Evolutionary conservation across 495 filamentous ascomycete species (phyloP).

Genomic region (Acidiella bohemica): DNA sequence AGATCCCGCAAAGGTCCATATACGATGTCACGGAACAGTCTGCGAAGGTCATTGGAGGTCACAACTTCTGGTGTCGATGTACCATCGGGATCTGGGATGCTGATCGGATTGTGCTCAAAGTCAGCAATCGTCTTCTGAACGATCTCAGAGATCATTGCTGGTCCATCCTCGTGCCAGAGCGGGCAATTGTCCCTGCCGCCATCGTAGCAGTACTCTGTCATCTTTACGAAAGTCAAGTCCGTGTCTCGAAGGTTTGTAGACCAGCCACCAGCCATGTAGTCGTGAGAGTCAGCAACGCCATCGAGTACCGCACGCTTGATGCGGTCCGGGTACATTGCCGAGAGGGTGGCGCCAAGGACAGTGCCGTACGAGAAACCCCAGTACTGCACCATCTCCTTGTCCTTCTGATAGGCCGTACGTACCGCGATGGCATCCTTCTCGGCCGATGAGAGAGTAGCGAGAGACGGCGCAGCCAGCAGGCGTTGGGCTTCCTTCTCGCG

Average conservation of each 20-base stretch:
- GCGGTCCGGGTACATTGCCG: constrained; percentile 38
- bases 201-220: constrained; percentile 40
- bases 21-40: constrained; percentile 33
- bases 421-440: background rate
- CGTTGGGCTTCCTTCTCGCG: constrained; percentile 22
- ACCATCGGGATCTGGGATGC: constrained; percentile 24
- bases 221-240: constrained; percentile 26
- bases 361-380: constrained; percentile 21
- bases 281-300: constrained; percentile 35
- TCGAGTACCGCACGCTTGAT: constrained; percentile 39
- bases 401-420: constrained; percentile 2
- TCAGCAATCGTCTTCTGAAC: constrained; percentile 29
- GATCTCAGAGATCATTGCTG: constrained; percentile 31
- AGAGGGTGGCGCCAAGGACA: constrained; percentile 17
- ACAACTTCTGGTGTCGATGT: constrained; percentile 22
- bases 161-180: constrained; percentile 32
- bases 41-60: constrained; percentile 22
- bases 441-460: background rate
- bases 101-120: constrained; percentile 37
- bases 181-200: constrained; percentile 36
- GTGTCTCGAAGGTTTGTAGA: constrained; percentile 26
- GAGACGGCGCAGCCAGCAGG: background rate
- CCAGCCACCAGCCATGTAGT: constrained; percentile 30
- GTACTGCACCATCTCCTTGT: constrained; percentile 18
- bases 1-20: constrained; percentile 50